These are phyloP conservation scores for Lactarius evosmus DNA, from an alignment of 768 basidiomycete species.

Conservation along the genomic window DNA sequence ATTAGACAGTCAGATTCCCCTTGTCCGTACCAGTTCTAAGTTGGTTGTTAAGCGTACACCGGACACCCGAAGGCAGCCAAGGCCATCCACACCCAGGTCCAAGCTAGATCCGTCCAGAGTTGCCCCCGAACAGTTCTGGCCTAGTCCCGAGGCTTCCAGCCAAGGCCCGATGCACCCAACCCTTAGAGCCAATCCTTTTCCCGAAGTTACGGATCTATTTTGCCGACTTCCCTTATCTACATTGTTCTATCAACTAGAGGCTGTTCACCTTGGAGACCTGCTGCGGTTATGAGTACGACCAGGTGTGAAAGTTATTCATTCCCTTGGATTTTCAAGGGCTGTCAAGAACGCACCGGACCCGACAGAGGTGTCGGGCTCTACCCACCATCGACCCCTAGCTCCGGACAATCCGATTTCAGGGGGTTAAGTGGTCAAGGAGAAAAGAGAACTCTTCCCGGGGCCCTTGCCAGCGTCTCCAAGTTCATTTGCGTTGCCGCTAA, in stretches of 20 bases:
- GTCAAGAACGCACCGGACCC: conserved; percentile 71
- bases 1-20: too few species aligned
- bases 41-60: conserved; percentile 62
- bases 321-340: conserved; percentile 83
- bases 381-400: conserved; percentile 70
- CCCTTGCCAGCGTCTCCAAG: conserved; percentile 57
- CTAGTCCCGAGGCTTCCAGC: conserved; percentile 65
- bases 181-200: too few species aligned
- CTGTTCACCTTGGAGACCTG: too few species aligned
- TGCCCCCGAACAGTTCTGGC: conserved; percentile 69
- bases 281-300: too few species aligned
- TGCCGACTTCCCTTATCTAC: too few species aligned
- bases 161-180: conserved; percentile 74
- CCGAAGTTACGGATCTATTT: too few species aligned
- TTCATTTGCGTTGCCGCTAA: conserved; percentile 68
- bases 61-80: conserved; percentile 59
- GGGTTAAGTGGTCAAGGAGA: conserved; percentile 70
- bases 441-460: conserved; percentile 79
- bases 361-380: conserved; percentile 69
- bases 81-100: conserved; percentile 43
- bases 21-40: conserved; percentile 78
- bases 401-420: conserved; percentile 73
- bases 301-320: too few species aligned
- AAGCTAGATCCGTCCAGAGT: conserved; percentile 41
- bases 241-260: too few species aligned